These are phyloP conservation scores for Botrytis hyacinthi DNA, from an alignment of 2,329 filamentous ascomycete genomes.

Conservation along the genomic window DNA sequence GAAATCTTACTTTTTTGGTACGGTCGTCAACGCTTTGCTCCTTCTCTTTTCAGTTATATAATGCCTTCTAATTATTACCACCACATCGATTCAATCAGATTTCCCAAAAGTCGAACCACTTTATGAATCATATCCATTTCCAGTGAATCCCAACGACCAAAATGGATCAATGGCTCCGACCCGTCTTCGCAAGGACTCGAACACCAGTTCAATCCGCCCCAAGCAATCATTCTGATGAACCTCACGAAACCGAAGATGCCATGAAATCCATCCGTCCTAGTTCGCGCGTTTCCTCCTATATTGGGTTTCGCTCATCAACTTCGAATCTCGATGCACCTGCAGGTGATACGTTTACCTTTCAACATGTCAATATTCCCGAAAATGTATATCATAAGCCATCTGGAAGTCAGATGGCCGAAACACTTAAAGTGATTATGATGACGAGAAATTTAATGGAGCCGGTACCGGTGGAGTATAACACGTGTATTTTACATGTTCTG, in stretches of 20 bases:
- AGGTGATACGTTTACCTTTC: slow-evolving; percentile 26
- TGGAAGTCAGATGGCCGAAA: slow-evolving; percentile 36
- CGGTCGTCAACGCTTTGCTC: background rate
- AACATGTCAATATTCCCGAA: slow-evolving; percentile 30
- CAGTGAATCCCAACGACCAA: background rate
- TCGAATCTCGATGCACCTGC: slow-evolving; percentile 20
- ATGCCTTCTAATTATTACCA: background rate
- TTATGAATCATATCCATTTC: background rate
- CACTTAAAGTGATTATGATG: slow-evolving; percentile 39
- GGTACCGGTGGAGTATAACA: slow-evolving; percentile 37
- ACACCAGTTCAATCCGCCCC: slow-evolving; percentile 24
- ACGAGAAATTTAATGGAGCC: slow-evolving; percentile 30
- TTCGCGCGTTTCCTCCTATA: slow-evolving; percentile 32
- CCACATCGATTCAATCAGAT: background rate
- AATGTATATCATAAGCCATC: slow-evolving; percentile 37
- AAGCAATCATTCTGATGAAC: slow-evolving; percentile 25
- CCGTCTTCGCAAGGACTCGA: slow-evolving; percentile 31
- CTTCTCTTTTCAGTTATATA: background rate
- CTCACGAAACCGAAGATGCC: slow-evolving; percentile 26
- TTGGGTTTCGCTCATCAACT: slow-evolving; percentile 28
- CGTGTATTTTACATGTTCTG: slow-evolving; percentile 37
- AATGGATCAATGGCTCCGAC: slow-evolving; percentile 36
- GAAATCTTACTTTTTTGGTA: background rate
- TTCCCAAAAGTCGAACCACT: background rate
- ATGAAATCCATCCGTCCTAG: slow-evolving; percentile 27